These are phyloP conservation scores for Catunica adiposa DNA, from an alignment of 2,329 filamentous ascomycete genomes.

Conservation along the genomic window DNA sequence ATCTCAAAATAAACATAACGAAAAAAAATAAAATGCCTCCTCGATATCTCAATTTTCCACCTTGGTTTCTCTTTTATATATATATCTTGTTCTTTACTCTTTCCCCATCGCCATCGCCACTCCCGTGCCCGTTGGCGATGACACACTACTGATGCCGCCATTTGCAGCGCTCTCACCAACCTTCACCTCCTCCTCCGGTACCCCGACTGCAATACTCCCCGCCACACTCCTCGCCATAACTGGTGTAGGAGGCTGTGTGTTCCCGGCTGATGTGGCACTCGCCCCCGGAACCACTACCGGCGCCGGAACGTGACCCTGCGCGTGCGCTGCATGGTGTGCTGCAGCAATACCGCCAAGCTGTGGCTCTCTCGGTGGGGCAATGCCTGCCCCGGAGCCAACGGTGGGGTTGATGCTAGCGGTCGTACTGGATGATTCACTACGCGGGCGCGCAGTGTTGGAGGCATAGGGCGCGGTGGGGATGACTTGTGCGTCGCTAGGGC, in stretches of 20 bases:
- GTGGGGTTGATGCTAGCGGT: constrained; percentile 28
- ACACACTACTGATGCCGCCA: constrained; percentile 19
- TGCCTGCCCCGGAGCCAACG: constrained; percentile 19
- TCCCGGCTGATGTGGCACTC: constrained; percentile 15
- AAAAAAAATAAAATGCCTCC: not conserved
- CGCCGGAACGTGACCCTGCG: not conserved
- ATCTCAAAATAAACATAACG: not conserved
- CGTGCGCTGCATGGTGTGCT: constrained; percentile 1
- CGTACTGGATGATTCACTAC: constrained; percentile 36
- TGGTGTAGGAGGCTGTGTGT: constrained; percentile 19
- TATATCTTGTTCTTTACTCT: not conserved
- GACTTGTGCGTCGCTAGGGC: constrained; percentile 30
- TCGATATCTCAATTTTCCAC: not conserved
- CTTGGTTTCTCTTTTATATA: not conserved
- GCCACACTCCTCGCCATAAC: constrained; percentile 28
- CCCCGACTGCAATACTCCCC: constrained; percentile 33
- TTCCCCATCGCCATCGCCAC: not conserved
- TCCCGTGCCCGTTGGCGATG: not conserved
- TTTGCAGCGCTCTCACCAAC: constrained; percentile 48
- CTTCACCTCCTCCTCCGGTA: constrained; percentile 41
- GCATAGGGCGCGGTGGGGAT: constrained; percentile 16
- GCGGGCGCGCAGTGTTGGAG: constrained; percentile 25
- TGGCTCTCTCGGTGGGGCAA: constrained; percentile 14
- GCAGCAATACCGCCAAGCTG: constrained; percentile 1
- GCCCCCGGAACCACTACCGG: constrained; percentile 17